phyloP scores from a whole-genome alignment of 31 red algal species.

The Endocladia muricata region DNA sequence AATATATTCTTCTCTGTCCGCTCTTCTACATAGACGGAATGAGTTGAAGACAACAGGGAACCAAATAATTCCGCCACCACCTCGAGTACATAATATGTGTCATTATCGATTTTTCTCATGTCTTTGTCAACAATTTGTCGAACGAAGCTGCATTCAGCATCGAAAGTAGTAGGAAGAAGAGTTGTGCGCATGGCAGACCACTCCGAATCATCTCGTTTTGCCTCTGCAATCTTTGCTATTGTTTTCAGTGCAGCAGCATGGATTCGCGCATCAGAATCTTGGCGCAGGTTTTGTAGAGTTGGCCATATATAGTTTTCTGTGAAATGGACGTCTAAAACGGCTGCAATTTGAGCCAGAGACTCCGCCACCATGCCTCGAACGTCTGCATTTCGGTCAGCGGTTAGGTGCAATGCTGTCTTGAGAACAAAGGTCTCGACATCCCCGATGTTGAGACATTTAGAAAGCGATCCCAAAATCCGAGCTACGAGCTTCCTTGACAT shows the following conservation, averaged over 20 bases:
- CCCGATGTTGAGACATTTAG: constrained; percentile 28
- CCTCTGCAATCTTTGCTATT: constrained; percentile 53
- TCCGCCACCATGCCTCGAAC: constrained; percentile 80
- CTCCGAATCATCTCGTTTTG: constrained; percentile 22
- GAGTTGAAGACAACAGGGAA: constrained; percentile 30
- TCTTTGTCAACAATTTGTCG: constrained; percentile 39
- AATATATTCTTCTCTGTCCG: neutral
- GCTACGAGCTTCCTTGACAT: constrained; percentile 63
- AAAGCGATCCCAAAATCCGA: constrained; percentile 61
- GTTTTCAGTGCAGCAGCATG: constrained; percentile 70
- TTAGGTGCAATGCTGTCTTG: constrained; percentile 39
- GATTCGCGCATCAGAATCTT: constrained; percentile 60
- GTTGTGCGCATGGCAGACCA: constrained; percentile 37
- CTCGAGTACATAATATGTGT: constrained; percentile 78
- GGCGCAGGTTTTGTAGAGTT: constrained; percentile 18
- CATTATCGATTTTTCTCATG: constrained; percentile 70
- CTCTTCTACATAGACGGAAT: neutral
- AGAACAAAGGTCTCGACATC: constrained; percentile 50
- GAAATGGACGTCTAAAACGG: constrained; percentile 22
- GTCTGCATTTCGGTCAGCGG: constrained; percentile 48
- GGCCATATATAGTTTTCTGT: constrained; percentile 63
- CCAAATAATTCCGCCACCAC: constrained; percentile 80
- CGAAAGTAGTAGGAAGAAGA: constrained; percentile 53
- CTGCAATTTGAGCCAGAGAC: constrained; percentile 70
- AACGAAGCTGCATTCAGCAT: constrained; percentile 32